Evolutionary conservation across 495 filamentous ascomycete genomes (phyloP), one percentile per base, ranked within the genome.

Genomic region (Glonium stellatum): DNA sequence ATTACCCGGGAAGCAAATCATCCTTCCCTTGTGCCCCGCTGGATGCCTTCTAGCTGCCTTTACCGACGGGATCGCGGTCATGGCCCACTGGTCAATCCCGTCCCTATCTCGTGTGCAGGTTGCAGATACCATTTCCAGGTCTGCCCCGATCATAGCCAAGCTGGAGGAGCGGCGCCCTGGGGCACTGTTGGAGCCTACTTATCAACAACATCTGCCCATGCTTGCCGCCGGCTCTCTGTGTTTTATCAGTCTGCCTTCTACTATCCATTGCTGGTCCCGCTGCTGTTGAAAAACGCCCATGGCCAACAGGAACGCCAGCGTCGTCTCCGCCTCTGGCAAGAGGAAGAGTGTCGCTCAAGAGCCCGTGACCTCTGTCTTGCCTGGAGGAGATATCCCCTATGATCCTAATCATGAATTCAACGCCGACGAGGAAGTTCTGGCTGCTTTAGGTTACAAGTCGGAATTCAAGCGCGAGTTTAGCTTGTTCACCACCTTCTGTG

Each of bases 381-480:
- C 77, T 9, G 77, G 82, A 55, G 84, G 84, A 41, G 86, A 88
- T 58, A 67, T 86, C 9, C 84, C 85, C 4, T 74, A 68, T 39
- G 72, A 77, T 57, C 74, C 78, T 19, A 76, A 81, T 56, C 77
- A 78, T 69, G 75, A 73, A 59, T 71, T 70, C 62, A 66, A 60
- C 27, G 78, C 78, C 5, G 87, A 90, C 69, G 87, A 89, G 64
- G 79, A 85, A 55, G 81, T 85, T 18, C 81, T 91, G 15, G 79
- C 79, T 9, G 84, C 86, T 0, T 75, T 91, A 46, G 87, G 87
- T 15, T 90, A 89, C 69, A 88, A 88, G 68, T 84, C 87, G 51
- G 87, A 91, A 65, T 90, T 90, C 76, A 89, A 88, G 73, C 77
- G 87, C 61, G 87, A 91, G 64, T 90, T 91, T 67, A 86, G 80